These are phyloP conservation scores for Rubus parviflorus DNA, from an alignment of 306 rosid genomes.

Conservation along the genomic window DNA sequence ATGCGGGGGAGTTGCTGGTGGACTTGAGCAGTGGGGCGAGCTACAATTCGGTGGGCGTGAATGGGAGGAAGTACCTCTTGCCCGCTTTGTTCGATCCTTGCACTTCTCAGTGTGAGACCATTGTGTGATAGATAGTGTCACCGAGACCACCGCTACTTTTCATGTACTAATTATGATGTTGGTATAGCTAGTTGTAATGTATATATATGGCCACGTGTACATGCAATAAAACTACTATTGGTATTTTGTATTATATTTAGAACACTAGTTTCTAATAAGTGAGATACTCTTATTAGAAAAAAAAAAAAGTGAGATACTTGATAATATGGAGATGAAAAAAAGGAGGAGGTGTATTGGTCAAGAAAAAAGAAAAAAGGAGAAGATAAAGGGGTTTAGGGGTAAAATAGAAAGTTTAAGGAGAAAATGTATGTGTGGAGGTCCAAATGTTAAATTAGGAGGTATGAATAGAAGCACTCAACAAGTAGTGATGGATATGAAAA, in stretches of 20 bases:
- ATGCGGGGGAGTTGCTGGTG: slow-evolving; percentile 27
- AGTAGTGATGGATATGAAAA: too few species aligned
- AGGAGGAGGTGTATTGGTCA: too few species aligned
- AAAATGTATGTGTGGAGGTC: too few species aligned
- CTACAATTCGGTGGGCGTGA: slow-evolving; percentile 36
- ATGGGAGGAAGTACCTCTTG: slow-evolving; percentile 31
- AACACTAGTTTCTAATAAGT: too few species aligned
- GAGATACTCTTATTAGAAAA: too few species aligned
- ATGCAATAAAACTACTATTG: not conserved
- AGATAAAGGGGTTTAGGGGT: too few species aligned
- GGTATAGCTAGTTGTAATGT: not conserved
- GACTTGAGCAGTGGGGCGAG: slow-evolving; percentile 30
- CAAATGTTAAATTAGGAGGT: too few species aligned
- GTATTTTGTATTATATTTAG: not conserved
- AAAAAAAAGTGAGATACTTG: too few species aligned
- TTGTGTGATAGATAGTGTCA: slow-evolving; percentile 19
- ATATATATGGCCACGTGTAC: not conserved
- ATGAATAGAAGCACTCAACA: too few species aligned
- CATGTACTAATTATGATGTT: not conserved
- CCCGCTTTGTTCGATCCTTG: slow-evolving; percentile 38
- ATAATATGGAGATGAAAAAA: too few species aligned
- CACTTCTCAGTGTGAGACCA: slow-evolving; percentile 26
- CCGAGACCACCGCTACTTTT: not conserved
- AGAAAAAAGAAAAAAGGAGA: too few species aligned
- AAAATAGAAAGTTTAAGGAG: too few species aligned